phyloP scores from a whole-genome alignment of 352 stramenopile genomes.

The Phytophthora idaei region DNA sequence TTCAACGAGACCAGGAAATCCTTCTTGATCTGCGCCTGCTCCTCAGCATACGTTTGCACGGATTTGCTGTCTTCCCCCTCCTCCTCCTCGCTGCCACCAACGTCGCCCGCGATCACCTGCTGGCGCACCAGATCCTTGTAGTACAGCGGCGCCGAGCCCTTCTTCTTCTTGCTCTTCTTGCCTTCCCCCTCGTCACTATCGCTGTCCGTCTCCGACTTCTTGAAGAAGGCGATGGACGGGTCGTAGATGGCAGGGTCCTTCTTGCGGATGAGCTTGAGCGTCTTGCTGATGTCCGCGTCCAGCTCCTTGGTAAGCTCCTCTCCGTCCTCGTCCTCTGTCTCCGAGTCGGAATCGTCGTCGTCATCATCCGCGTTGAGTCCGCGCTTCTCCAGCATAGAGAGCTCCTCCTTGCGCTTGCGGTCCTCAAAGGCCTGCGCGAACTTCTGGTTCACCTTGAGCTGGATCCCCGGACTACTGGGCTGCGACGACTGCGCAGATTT shows the following conservation, averaged over 20 bases:
- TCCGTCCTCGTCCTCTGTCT: constrained; percentile 87
- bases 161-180: constrained; percentile 47
- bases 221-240: constrained; percentile 90
- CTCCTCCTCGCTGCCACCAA: constrained; percentile 74
- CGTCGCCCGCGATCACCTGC: constrained; percentile 90
- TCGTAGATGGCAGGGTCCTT: constrained; percentile 95
- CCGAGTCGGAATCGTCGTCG: constrained; percentile 72
- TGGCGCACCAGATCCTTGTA: constrained; percentile 97
- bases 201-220: constrained; percentile 36
- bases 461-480: constrained; percentile 25
- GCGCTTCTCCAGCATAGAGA: constrained; percentile 57
- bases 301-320: constrained; percentile 76
- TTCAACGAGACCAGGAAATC: constrained; percentile 67
- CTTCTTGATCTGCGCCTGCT: constrained; percentile 71
- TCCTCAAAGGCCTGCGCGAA: constrained; percentile 78
- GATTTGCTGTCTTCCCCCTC: constrained; percentile 31
- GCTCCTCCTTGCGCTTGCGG: constrained; percentile 85
- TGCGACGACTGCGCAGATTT: constrained; percentile 5
- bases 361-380: constrained; percentile 32
- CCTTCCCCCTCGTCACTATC: constrained; percentile 31
- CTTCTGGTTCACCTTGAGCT: constrained; percentile 79
- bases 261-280: constrained; percentile 90
- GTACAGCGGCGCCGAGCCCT: constrained; percentile 61
- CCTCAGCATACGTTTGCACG: constrained; percentile 72
- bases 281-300: constrained; percentile 82